Percentiles rank a stretch among this genome's conserved stretches.
These are phyloP conservation scores for Stephanodiscus minutulus DNA, from an alignment of 108 stramenopile species.

Conservation along the genomic window DNA sequence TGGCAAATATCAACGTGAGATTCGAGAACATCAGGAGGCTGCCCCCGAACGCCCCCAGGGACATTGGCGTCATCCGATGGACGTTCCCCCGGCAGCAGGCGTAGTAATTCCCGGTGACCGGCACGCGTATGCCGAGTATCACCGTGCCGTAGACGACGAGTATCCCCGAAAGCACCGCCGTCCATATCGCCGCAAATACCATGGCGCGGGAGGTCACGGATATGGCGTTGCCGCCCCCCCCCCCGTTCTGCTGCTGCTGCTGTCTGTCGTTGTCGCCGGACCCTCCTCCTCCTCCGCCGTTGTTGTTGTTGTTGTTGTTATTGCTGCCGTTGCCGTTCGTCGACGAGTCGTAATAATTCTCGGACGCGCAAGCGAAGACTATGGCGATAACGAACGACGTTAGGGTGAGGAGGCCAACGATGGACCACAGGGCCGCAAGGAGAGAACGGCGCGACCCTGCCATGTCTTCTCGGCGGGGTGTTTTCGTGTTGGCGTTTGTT, in stretches of 20 bases:
- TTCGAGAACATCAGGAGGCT: conserved; percentile 85
- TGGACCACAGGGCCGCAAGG: conserved; percentile 76
- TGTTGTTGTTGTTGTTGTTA: conserved; percentile 42
- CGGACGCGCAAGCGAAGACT: conserved; percentile 55
- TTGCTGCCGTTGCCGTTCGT: conserved; percentile 21
- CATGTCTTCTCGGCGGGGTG: no score
- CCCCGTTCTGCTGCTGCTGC: conserved; percentile 39
- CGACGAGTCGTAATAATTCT: conserved; percentile 39
- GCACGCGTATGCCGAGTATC: conserved; percentile 73
- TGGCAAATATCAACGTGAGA: conserved; percentile 64
- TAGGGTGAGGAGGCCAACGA: conserved; percentile 66
- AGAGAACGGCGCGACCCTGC: conserved; percentile 57
- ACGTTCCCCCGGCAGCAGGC: conserved; percentile 73
- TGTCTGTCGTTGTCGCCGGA: conserved; percentile 29
- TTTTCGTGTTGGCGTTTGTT: conserved; percentile 18
- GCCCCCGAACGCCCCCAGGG: conserved; percentile 83
- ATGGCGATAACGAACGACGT: conserved; percentile 72
- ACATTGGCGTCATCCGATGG: conserved; percentile 79
- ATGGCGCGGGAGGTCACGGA: conserved; percentile 81
- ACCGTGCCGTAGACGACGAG: conserved; percentile 78
- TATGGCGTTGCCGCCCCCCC: conserved; percentile 39
- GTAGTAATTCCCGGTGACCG: conserved; percentile 78
- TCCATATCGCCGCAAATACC: conserved; percentile 84
- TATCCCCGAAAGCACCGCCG: conserved; percentile 72
- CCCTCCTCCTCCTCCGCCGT: conserved; percentile 26